phyloP scores from a whole-genome alignment of 495 filamentous ascomycete genomes.

The Saxispiralis lemnorum region DNA sequence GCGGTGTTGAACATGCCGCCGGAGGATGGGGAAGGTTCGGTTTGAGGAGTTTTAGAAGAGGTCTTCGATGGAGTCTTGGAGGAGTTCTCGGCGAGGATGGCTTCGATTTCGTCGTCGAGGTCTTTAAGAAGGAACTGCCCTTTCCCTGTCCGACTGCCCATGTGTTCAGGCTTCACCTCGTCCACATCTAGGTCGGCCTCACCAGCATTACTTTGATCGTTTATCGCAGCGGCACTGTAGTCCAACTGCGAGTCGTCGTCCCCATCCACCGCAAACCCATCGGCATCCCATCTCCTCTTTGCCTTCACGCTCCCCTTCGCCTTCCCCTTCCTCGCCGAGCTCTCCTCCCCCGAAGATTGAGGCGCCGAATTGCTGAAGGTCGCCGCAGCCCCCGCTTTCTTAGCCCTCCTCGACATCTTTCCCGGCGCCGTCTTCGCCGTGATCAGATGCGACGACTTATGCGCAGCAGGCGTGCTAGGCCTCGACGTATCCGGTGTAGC shows the following conservation, averaged over 20 bases:
- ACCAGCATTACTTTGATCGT: conserved; percentile 28
- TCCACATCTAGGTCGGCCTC: conserved; percentile 42
- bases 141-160: conserved; percentile 68
- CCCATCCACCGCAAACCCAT: conserved; percentile 74
- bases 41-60: conserved; percentile 36
- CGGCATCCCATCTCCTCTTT: conserved; percentile 75
- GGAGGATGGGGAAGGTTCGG: conserved; percentile 16
- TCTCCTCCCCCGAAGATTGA: conserved; percentile 72
- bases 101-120: conserved; percentile 80
- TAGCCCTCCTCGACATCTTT: conserved; percentile 62
- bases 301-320: conserved; percentile 39
- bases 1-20: conserved; percentile 58
- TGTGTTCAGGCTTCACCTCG: conserved; percentile 55
- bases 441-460: conserved; percentile 38
- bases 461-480: conserved; percentile 48
- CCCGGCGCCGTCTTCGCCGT: conserved; percentile 54
- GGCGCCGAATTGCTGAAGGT: conserved; percentile 34
- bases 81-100: conserved; percentile 41
- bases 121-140: conserved; percentile 91
- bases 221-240: conserved; percentile 48
- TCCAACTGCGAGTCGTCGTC: conserved; percentile 58
- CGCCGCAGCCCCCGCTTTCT: conserved; percentile 58
- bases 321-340: conserved; percentile 34
- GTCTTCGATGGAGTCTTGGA: conserved; percentile 33
- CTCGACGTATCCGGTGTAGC: conserved; percentile 64